phyloP scores from a whole-genome alignment of 2,329 filamentous ascomycete genomes.

The Trichoderma endophyticum region DNA sequence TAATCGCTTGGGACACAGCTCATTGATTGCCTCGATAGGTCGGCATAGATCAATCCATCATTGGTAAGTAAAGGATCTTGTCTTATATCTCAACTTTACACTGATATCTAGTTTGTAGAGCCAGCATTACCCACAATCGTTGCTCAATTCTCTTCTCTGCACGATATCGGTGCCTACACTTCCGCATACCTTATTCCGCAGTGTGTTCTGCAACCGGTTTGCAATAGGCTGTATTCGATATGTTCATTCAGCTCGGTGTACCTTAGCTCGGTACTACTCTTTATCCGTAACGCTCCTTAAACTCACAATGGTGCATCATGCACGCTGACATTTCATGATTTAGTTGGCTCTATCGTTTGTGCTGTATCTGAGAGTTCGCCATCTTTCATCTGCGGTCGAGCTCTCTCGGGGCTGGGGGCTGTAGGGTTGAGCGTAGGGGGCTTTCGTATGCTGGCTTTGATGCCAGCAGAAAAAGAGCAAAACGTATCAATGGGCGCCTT shows the following conservation, averaged over 20 bases:
- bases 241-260: background rate
- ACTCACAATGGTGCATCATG: background rate
- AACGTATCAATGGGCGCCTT: conserved; percentile 1
- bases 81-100: background rate
- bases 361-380: background rate
- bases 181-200: conserved; percentile 5
- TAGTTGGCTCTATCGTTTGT: background rate
- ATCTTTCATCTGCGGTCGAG: background rate
- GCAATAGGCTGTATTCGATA: background rate
- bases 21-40: background rate
- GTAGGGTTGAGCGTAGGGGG: conserved; percentile 9
- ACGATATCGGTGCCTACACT: background rate
- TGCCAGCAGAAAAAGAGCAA: background rate
- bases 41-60: conserved; percentile 5
- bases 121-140: background rate
- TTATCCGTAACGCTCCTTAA: background rate
- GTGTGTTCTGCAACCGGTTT: background rate
- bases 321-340: background rate
- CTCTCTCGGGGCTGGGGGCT: background rate
- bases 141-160: background rate
- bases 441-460: background rate
- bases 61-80: background rate
- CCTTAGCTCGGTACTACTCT: background rate
- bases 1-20: background rate
- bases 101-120: background rate